Percentiles rank a stretch among this genome's conserved stretches.
phyloP scores from a whole-genome alignment of 2,329 filamentous ascomycete genomes.

The Pyricularia sp. region DNA sequence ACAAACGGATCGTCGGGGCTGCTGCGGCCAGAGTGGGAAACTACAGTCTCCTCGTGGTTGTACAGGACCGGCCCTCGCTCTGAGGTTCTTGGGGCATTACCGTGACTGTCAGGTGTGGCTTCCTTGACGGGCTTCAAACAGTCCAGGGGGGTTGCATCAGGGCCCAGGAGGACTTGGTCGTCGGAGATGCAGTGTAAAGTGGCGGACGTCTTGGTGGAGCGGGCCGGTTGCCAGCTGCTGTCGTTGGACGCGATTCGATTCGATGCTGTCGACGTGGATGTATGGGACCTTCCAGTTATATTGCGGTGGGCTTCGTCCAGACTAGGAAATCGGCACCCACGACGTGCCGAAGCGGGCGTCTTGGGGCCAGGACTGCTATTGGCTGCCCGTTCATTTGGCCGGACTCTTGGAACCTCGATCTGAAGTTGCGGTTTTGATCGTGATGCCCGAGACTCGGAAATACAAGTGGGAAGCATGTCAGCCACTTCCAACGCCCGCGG shows the following conservation, averaged over 20 bases:
- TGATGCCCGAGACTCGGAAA: neutral
- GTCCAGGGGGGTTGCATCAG: neutral
- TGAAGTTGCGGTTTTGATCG: neutral
- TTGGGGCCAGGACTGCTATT: neutral
- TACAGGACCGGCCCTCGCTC: neutral
- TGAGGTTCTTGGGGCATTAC: neutral
- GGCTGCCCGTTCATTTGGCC: neutral
- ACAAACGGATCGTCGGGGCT: neutral
- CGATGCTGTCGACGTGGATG: conserved; percentile 2
- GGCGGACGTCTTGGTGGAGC: neutral
- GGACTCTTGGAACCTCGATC: neutral
- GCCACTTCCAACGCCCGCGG: neutral
- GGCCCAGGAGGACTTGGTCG: neutral
- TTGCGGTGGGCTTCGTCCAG: conserved; percentile 24
- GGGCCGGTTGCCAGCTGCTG: neutral
- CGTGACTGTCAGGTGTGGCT: neutral
- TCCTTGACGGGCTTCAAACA: neutral
- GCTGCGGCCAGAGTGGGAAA: neutral
- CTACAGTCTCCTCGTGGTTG: neutral
- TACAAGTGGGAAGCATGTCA: neutral
- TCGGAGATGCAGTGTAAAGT: neutral
- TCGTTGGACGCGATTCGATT: conserved; percentile 1
- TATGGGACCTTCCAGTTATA: conserved; percentile 17
- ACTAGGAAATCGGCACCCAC: conserved; percentile 21
- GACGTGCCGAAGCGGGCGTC: conserved; percentile 6